These are phyloP conservation scores for Betula pendula DNA, from an alignment of 306 rosid genomes.

Conservation along the genomic window DNA sequence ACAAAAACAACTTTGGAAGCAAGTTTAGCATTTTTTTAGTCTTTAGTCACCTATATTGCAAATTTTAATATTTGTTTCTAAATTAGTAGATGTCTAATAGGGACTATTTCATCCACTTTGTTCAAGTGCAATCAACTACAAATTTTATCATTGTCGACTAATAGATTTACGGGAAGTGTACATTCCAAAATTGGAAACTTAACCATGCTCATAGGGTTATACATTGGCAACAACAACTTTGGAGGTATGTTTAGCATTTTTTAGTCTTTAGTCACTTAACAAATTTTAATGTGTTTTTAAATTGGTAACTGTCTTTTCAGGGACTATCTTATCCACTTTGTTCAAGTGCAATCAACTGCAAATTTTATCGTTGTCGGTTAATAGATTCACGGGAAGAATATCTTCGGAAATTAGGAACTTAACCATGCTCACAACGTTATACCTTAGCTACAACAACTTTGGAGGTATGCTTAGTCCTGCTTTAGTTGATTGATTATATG, in stretches of 20 bases:
- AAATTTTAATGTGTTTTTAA: background rate
- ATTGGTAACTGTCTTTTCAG: too few relatives aligned
- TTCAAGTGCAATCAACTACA: background rate
- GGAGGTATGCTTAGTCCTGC: too few relatives aligned
- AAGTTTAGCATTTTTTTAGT: background rate
- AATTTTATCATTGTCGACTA: too few relatives aligned
- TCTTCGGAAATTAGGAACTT: constrained; percentile 11
- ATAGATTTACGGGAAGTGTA: background rate
- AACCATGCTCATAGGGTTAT: background rate
- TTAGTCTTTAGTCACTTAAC: background rate
- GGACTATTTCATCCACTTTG: background rate
- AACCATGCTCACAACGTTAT: background rate
- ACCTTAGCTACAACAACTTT: too few relatives aligned
- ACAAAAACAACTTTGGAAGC: background rate
- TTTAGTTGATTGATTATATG: too few relatives aligned
- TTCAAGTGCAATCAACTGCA: constrained; percentile 15
- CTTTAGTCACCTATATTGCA: background rate
- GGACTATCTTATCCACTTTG: constrained; percentile 2
- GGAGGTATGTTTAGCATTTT: constrained; percentile 5
- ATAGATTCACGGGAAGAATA: constrained; percentile 23
- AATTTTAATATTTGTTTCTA: too few relatives aligned
- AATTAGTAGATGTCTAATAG: too few relatives aligned
- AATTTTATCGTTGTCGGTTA: background rate
- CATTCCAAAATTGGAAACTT: background rate
- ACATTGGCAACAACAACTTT: constrained; percentile 9